phyloP scores from a whole-genome alignment of 768 basidiomycete genomes.

The Pholiota microspora region DNA sequence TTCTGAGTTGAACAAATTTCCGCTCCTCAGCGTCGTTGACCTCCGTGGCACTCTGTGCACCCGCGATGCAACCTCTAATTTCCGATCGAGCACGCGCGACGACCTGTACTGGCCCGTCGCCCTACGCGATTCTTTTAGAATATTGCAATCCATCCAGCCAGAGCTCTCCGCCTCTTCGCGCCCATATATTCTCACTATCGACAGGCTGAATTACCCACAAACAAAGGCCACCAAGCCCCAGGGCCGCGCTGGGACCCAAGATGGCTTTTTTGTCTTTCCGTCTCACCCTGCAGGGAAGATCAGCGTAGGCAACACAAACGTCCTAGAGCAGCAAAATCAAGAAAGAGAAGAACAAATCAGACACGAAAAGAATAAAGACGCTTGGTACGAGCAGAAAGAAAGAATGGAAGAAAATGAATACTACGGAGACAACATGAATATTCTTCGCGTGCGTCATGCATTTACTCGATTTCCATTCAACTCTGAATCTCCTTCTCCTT shows the following conservation, averaged over 20 bases:
- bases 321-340: conserved; percentile 15
- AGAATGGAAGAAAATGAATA: conserved; percentile 9
- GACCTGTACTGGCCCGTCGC: conserved; percentile 43
- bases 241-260: conserved; percentile 17
- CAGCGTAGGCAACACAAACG: conserved; percentile 18
- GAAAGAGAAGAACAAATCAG: conserved; percentile 13
- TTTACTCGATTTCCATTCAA: not conserved
- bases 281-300: conserved; percentile 13
- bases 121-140: conserved; percentile 30
- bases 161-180: conserved; percentile 32
- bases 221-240: conserved; percentile 1
- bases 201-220: conserved; percentile 23
- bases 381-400: conserved; percentile 23
- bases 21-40: conserved; percentile 60
- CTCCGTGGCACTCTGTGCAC: conserved; percentile 47
- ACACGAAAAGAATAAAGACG: conserved; percentile 24
- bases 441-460: not conserved
- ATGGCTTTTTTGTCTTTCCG: conserved; percentile 23
- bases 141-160: conserved; percentile 19
- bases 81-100: conserved; percentile 24
- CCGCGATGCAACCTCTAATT: conserved; percentile 21
- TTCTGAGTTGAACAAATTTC: conserved; percentile 42
- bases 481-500: not conserved
- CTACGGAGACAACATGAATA: not conserved
- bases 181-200: conserved; percentile 30